Evolutionary conservation across 257 asterid species (phyloP).

Genomic region (Nicotiana tabacum): DNA sequence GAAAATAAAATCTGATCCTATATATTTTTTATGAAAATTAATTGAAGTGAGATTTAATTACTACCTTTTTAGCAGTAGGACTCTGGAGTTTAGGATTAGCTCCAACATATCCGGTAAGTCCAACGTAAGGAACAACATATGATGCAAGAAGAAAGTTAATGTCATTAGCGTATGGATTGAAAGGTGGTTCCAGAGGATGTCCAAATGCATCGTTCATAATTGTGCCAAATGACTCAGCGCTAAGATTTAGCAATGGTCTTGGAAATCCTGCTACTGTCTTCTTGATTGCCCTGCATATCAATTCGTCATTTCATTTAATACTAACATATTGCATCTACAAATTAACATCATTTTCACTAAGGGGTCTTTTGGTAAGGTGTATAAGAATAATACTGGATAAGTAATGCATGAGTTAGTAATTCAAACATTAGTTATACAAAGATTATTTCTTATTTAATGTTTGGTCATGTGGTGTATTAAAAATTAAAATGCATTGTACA

Average conservation of each 20-base stretch:
- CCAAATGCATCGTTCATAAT: slow-evolving; percentile 58
- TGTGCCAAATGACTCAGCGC: slow-evolving; percentile 46
- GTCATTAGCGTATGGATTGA: slow-evolving; percentile 73
- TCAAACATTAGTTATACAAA: too few relatives aligned
- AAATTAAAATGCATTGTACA: too few relatives aligned
- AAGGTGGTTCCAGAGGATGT: slow-evolving; percentile 44
- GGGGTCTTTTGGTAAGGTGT: too few relatives aligned
- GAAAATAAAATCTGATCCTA: too few relatives aligned
- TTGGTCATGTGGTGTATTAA: too few relatives aligned
- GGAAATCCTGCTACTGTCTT: slow-evolving; percentile 61
- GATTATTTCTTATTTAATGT: too few relatives aligned
- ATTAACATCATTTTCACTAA: too few relatives aligned
- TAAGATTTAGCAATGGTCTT: slow-evolving; percentile 58
- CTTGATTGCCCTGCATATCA: slow-evolving; percentile 59
- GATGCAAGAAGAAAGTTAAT: slow-evolving; percentile 72
- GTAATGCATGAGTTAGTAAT: too few relatives aligned
- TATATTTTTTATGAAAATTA: too few relatives aligned
- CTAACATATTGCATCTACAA: too few relatives aligned
- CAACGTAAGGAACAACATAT: slow-evolving; percentile 70
- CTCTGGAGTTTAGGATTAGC: slow-evolving; percentile 58
- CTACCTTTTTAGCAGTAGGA: slow-evolving; percentile 46
- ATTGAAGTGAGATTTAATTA: too few relatives aligned
- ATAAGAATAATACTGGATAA: too few relatives aligned
- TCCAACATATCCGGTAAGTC: slow-evolving; percentile 91
- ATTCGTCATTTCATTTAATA: background rate